Evolutionary conservation across 352 stramenopile genomes (phyloP), one percentile per base, ranked within the genome.

Genomic region (Pythium myriotylum): DNA sequence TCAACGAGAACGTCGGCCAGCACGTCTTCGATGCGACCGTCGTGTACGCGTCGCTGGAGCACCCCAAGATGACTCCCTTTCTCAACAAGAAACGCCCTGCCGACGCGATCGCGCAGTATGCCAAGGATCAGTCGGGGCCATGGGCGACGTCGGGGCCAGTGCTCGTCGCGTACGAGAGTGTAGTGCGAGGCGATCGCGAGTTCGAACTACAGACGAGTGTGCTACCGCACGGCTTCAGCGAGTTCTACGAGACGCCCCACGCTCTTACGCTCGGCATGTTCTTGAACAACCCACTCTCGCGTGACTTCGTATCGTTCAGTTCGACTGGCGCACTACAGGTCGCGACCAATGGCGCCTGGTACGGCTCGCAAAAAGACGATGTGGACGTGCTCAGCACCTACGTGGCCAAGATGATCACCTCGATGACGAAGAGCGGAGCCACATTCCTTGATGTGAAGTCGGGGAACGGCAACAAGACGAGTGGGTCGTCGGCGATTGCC

Each of bases 121-220:
- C 82, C 39, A 74, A 67, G 51, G 67, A 63, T 32, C 59, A 59
- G 24, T 73, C 70, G 1, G 77, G 77, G 7, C 62, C 63, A 1
- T 84, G 65, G 65, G 74, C 75, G 10, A 82, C 54, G 32, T 59
- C 76, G 4, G 81, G 78, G 3, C 79, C 79, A 1, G 67, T 84
- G 19, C 63, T 91, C 19, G 76, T 89, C 60, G 76, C 54, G 9
- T 88, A 84, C 43, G 75, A 91, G 51, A 82, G 65, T 59, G 82
- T 81, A 46, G 50, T 65, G 13, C 74, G 84, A 32, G 67, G 79
- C 37, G 74, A 73, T 24, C 76, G 75, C 9, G 40, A 40, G 46
- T 91, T 86, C 59, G 73, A 89, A 22, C 84, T 89, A 59, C 79
- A 91, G 65, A 78, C 71, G 7, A 88, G 79, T 0, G 65, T 82